Evolutionary conservation across 345 rosid genomes (phyloP), one percentile per base, ranked within the genome.

Genomic region (Melaleuca quinquenervia): DNA sequence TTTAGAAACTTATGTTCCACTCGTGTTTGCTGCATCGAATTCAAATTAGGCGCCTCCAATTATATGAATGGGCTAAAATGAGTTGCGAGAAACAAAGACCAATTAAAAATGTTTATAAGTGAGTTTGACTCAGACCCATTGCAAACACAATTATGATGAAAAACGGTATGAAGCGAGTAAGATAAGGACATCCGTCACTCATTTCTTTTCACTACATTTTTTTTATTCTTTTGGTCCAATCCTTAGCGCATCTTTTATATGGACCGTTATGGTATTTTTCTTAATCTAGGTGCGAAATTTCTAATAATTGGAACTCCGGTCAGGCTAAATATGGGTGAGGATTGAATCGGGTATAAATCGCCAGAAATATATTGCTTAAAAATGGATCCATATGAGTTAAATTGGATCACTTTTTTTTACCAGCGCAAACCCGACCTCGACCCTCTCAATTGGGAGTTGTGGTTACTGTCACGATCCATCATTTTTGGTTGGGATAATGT

Each of bases 211-310:
- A 11, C 78, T 3, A 32, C 2, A 41, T 2, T 41, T 3, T 64
- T 15, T 60, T 14, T 27, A n/a, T 62, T 6, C 8, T 32, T 64
- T 7, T 0, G 20, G 20, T 64, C 22, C 16, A 64, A 32, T 64
- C 22, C 76, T 29, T 3, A 8, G 2, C 9, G 2, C 24, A 3
- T 7, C 6, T 29, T 64, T 32, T 29, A 0, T 20, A 3, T 0
- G 1, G 0, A 32, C 3, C 0, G 0, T 1, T 4, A 16, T 64
- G 0, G 0, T 29, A 0, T 3, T 32, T 64, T 64, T 64, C 76
- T 16, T 15, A 22, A 8, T 54, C 0, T 22, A 12, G 60, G 27
- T 22, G 12, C n/a, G 60, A 24, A 55, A 22, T 55, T 0, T 3
- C 27, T 55, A 8, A 55, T 24, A 55, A 55, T 55, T 55, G 5